phyloP scores from a whole-genome alignment of 1,284 basidiomycete species.

The Inonotus obliquus region DNA sequence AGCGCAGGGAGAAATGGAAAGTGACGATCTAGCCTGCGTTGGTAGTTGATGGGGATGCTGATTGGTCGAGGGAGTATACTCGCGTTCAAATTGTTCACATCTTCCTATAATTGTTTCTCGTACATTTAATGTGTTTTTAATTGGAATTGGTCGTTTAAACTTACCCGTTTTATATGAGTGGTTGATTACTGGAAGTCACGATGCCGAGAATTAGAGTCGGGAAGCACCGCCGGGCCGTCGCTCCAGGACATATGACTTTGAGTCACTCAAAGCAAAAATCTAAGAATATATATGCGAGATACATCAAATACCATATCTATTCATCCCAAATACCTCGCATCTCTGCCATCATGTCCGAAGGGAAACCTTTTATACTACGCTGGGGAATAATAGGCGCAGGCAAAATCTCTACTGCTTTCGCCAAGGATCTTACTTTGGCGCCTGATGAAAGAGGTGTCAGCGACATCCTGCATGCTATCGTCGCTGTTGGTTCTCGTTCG shows the following conservation, averaged over 20 bases:
- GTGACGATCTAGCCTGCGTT: too few relatives aligned
- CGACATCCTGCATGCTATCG: constrained; percentile 40
- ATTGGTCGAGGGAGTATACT: too few relatives aligned
- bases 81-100: too few relatives aligned
- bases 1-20: too few relatives aligned
- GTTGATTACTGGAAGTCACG: not conserved
- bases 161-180: too few relatives aligned
- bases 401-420: constrained; percentile 22
- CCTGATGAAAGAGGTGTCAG: constrained; percentile 28
- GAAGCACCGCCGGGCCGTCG: not conserved
- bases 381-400: constrained; percentile 21
- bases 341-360: constrained; percentile 9
- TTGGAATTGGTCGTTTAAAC: too few relatives aligned
- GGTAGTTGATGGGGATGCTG: too few relatives aligned
- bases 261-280: too few relatives aligned
- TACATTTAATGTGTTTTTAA: too few relatives aligned
- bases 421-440: constrained; percentile 22
- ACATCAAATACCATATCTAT: not conserved
- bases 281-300: not conserved
- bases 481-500: constrained; percentile 37
- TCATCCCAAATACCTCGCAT: not conserved
- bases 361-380: constrained; percentile 13
- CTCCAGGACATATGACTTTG: not conserved
- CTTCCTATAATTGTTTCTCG: too few relatives aligned
- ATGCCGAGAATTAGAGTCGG: not conserved